Evolutionary conservation across 164 flowering plant species (phyloP), one percentile per base, ranked within the genome.

Genomic region (Magnolia changhungtana): DNA sequence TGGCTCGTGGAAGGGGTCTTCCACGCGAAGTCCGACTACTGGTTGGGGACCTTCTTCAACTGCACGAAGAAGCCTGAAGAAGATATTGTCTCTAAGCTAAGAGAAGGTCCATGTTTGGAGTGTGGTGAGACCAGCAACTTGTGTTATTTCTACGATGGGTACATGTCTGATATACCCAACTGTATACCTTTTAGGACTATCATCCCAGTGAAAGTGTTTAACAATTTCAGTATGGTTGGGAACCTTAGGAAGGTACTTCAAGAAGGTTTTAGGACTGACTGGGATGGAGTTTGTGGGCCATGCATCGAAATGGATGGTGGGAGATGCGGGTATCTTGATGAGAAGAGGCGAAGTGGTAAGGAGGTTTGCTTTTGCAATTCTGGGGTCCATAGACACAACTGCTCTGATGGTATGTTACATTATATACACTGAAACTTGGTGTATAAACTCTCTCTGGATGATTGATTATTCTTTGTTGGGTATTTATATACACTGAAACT

Each of bases 341-440:
- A 61, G 61, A 31, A 52, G 24, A 52, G 31, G 61, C 20, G 8
- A 21, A 37, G 45, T 37, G 65, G 20, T 63, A 21, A 16, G 0
- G 20, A 21, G 65, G 8, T 64, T 20, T 74, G 76, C 23, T 74
- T 74, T 29, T 74, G 76, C 16, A 21, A 19, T 1, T 55, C 68
- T 49, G 71, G 76, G 31, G 63, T 66, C 14, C 76, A 74, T 24
- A 74, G 27, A 16, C 61, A 66, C 59, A 74, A 74, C 37, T 74
- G 76, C 71, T 51, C 74, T 3, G 69, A 74, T 74, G 76, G 76
- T 74, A 65, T 50, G 71, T 66, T 14, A 9, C 45, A n/a, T n/a
- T n/a, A n/a, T n/a, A n/a, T n/a, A n/a, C n/a, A n/a, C n/a, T n/a
- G n/a, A n/a, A n/a, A n/a, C n/a, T n/a, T n/a, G n/a, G n/a, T n/a